Evolutionary conservation across 352 stramenopile species (phyloP).

Genomic region (Pythium rhizo-oryzae): DNA sequence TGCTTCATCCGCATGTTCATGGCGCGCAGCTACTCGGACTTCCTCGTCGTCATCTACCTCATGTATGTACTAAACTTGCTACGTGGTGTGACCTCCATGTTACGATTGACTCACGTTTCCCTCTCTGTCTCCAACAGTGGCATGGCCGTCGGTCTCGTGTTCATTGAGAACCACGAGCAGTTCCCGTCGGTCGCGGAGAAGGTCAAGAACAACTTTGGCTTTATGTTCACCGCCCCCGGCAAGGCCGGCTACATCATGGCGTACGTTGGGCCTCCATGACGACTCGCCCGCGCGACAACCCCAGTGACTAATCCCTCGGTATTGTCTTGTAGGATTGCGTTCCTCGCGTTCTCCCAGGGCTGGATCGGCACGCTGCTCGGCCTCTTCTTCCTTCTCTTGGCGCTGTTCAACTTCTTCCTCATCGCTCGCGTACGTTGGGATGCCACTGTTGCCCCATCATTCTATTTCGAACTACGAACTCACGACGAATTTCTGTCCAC

Average conservation of each 20-base stretch:
- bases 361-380: slow-evolving; percentile 79
- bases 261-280: slow-evolving; percentile 37
- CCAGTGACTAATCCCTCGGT: neutral
- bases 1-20: slow-evolving; percentile 83
- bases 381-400: slow-evolving; percentile 73
- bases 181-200: slow-evolving; percentile 79
- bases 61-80: slow-evolving; percentile 44
- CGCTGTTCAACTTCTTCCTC: slow-evolving; percentile 89
- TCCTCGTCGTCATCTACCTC: slow-evolving; percentile 86
- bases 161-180: slow-evolving; percentile 85
- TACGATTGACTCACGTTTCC: neutral
- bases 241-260: slow-evolving; percentile 84
- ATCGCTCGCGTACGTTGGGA: slow-evolving; percentile 63
- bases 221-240: slow-evolving; percentile 88
- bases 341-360: slow-evolving; percentile 80
- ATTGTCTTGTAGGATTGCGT: slow-evolving; percentile 55
- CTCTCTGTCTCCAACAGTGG: slow-evolving; percentile 36
- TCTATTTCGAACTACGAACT: neutral
- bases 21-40: slow-evolving; percentile 77
- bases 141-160: slow-evolving; percentile 62
- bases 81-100: neutral
- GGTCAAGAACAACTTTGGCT: slow-evolving; percentile 87
- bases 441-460: neutral
- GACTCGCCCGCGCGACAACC: too few relatives aligned
- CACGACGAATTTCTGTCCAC: neutral